Base-by-base conservation (phyloP, 179 eudicot species). In the Gypsophila paniculata region DNA sequence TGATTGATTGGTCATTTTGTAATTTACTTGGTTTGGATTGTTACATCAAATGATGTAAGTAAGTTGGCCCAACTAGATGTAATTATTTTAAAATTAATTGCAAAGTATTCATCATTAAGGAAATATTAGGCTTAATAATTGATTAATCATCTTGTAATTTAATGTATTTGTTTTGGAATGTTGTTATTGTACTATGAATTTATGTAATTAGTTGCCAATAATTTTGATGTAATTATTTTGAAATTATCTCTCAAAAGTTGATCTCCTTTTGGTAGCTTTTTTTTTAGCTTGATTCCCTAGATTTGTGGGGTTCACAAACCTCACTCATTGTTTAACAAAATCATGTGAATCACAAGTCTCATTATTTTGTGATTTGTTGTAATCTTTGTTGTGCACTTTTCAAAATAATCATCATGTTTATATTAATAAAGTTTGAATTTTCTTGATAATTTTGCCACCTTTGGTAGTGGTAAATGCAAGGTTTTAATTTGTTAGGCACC, bases 271-370 rank as follows among this genome's bases (percentile, higher is more conserved):
- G 39, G 38, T 61, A 61, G 18, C 38, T 29, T 60, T 61, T 29
- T 60, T 61, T 29, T 61, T 6, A 15, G 25, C 10, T 25, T 60
- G 36, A 25, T 60, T 60, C 5, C 9, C 42, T 61, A 15, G 65
- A 61, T 61, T 61, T 61, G 65, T 61, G 39, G 65, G 65, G 65
- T 6, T 61, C 65, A 61, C 38, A 6, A 12, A 32, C 42, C 65
- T 18, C 7, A 61, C 19, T 4, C 8, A 18, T 61, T 32, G 14
- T 0, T 0, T 13, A 9, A 6, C 12, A 60, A 26, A 39, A 13
- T 58, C 15, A 9, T 58, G 1, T 0, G 2, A 26, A 60, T 60
- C 17, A 25, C 6, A 61, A 61, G 65, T 61, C 10, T 29, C 42
- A 8, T 18, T 29, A 23, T 26, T 61, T 61, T 13, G 21, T 61